These are phyloP conservation scores for Fusarium sp. DNA, from an alignment of 2,329 filamentous ascomycete species.

Conservation along the genomic window DNA sequence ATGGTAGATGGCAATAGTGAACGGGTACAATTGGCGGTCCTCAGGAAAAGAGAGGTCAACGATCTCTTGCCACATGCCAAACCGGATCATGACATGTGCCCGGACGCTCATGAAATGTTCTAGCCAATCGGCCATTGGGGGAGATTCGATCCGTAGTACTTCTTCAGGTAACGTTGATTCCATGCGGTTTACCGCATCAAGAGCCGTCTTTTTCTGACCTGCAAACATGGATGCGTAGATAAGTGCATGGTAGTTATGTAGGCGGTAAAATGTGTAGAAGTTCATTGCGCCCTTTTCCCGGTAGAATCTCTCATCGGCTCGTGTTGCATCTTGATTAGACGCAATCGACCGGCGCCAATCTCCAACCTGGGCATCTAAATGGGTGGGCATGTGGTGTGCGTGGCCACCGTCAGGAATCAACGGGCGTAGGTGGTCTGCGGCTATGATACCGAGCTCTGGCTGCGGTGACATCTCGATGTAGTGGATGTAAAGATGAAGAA, in stretches of 20 bases:
- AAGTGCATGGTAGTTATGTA: constrained; percentile 78
- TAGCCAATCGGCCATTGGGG: constrained; percentile 82
- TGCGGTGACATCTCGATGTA: constrained; percentile 78
- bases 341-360: constrained; percentile 74
- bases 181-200: constrained; percentile 69
- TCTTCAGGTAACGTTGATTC: constrained; percentile 72
- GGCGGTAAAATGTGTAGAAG: constrained; percentile 81
- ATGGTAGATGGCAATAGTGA: constrained; percentile 73
- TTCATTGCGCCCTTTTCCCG: constrained; percentile 66
- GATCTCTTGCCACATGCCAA: constrained; percentile 78
- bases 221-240: constrained; percentile 84
- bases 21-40: constrained; percentile 72
- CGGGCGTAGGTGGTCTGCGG: constrained; percentile 66
- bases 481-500: constrained; percentile 80
- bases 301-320: constrained; percentile 73
- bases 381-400: constrained; percentile 80
- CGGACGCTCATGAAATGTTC: constrained; percentile 76
- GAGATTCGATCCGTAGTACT: constrained; percentile 70
- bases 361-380: constrained; percentile 75
- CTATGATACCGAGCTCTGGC: constrained; percentile 71
- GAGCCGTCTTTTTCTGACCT: constrained; percentile 66
- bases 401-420: constrained; percentile 74
- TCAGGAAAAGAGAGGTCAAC: constrained; percentile 65
- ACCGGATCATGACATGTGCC: constrained; percentile 76
- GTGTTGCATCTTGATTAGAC: constrained; percentile 73